Conservation (phyloP, 495 filamentous ascomycete genomes). For the Talaromyces stipitatus region DNA sequence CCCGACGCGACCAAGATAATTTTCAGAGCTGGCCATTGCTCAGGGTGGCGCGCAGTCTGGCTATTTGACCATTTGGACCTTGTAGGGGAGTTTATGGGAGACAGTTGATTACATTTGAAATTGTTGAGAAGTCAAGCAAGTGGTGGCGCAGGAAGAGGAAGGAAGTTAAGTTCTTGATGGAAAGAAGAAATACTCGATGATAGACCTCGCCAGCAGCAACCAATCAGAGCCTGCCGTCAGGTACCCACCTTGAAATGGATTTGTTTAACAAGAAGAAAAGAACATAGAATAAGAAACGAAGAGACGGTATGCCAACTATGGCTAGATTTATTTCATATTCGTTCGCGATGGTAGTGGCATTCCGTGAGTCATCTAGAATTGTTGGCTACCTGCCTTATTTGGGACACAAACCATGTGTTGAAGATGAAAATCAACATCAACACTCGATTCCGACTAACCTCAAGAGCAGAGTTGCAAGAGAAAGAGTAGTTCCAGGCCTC, state of each 20-base stretch:
- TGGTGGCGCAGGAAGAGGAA: neutral
- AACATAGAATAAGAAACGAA: too few relatives aligned
- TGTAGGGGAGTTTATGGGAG: neutral
- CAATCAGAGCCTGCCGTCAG: neutral
- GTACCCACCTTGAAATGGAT: neutral
- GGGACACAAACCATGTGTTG: neutral
- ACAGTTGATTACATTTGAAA: neutral
- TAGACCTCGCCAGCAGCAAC: neutral
- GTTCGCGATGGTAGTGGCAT: too few relatives aligned
- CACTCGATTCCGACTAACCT: too few relatives aligned
- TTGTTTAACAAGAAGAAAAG: neutral
- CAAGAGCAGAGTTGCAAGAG: too few relatives aligned
- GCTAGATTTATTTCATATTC: too few relatives aligned
- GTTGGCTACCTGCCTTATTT: neutral
- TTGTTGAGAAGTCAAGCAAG: neutral
- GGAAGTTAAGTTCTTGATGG: neutral
- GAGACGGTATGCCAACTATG: too few relatives aligned
- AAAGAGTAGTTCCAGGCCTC: constrained; percentile 16
- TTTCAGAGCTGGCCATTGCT: neutral
- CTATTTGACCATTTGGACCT: neutral
- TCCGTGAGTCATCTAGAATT: too few relatives aligned
- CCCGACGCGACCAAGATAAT: neutral
- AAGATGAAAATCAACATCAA: neutral
- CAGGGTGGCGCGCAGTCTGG: neutral
- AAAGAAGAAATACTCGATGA: neutral